Conservation (phyloP, 768 basidiomycete genomes). For the Macrocybe gigantea region DNA sequence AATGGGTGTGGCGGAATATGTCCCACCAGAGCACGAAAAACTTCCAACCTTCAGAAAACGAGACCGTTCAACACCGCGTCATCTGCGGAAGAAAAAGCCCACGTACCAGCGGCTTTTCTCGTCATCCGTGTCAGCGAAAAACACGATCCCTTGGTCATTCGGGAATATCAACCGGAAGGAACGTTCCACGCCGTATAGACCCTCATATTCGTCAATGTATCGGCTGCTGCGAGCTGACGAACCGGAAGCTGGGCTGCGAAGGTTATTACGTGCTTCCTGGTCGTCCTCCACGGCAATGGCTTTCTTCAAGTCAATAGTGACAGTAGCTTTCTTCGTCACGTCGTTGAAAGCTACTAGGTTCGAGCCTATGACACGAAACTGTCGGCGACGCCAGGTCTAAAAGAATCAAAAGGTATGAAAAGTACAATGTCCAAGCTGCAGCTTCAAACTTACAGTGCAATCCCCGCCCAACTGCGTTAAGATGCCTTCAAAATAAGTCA, state of each 20-base stretch:
- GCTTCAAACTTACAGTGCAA: constrained; percentile 59
- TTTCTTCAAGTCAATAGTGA: constrained; percentile 88
- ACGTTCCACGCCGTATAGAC: constrained; percentile 65
- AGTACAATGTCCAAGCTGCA: background rate
- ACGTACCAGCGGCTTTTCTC: constrained; percentile 84
- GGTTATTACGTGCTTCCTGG: constrained; percentile 45
- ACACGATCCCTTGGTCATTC: constrained; percentile 72
- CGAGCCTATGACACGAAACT: constrained; percentile 78
- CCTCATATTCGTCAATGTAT: constrained; percentile 54
- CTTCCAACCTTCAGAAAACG: constrained; percentile 63
- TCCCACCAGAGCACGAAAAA: constrained; percentile 78
- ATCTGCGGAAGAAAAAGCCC: background rate
- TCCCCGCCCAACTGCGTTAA: constrained; percentile 94
- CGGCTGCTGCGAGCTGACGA: constrained; percentile 28
- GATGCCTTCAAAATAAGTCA: constrained; percentile 88
- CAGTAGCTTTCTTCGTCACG: constrained; percentile 83
- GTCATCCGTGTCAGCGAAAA: constrained; percentile 87
- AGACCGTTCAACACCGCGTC: background rate
- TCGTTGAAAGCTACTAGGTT: constrained; percentile 89
- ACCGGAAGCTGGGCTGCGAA: constrained; percentile 24
- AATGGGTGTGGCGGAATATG: constrained; percentile 88
- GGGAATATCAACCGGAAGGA: constrained; percentile 84
- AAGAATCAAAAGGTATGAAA: background rate
- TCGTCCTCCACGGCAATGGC: constrained; percentile 75
- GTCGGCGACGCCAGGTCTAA: constrained; percentile 79